These are phyloP conservation scores for Lachancea lanzarotensis DNA, from an alignment of 805 yeast genomes.

Conservation along the genomic window DNA sequence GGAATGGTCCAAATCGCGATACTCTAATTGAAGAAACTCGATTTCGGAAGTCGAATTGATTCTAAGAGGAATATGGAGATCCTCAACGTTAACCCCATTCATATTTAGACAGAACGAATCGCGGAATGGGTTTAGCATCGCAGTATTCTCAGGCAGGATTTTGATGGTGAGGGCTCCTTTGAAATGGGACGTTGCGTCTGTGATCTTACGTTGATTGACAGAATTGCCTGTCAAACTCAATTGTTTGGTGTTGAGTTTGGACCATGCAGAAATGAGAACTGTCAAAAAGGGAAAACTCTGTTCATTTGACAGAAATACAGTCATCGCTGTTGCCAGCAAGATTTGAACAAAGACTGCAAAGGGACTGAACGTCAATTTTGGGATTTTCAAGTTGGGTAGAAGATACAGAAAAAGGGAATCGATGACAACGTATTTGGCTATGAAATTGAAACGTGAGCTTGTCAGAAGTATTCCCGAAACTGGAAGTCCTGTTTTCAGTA, in stretches of 20 bases:
- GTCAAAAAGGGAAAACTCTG: constrained; percentile 43
- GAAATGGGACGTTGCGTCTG: constrained; percentile 46
- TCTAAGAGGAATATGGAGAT: constrained; percentile 53
- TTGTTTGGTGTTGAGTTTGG: constrained; percentile 39
- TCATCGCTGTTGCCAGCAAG: constrained; percentile 39
- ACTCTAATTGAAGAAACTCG: constrained; percentile 57
- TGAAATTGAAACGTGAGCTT: constrained; percentile 49
- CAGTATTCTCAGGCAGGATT: constrained; percentile 86
- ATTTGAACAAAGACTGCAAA: constrained; percentile 47
- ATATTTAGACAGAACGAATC: constrained; percentile 55
- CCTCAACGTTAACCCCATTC: constrained; percentile 29
- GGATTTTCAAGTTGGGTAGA: constrained; percentile 71
- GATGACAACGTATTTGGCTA: constrained; percentile 61
- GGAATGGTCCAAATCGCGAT: constrained; percentile 49
- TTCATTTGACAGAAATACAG: constrained; percentile 50
- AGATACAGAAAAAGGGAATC: constrained; percentile 67
- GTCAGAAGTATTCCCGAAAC: constrained; percentile 33
- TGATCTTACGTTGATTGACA: constrained; percentile 24
- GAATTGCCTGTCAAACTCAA: constrained; percentile 48
- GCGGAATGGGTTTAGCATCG: constrained; percentile 68
- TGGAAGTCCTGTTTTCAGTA: constrained; percentile 43
- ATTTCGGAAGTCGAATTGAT: constrained; percentile 76
- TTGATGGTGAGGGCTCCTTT: constrained; percentile 82
- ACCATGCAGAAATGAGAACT: constrained; percentile 39
- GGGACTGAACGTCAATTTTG: constrained; percentile 62